phyloP scores from a whole-genome alignment of 2,329 filamentous ascomycete species.

The Colletotrichum viniferum region DNA sequence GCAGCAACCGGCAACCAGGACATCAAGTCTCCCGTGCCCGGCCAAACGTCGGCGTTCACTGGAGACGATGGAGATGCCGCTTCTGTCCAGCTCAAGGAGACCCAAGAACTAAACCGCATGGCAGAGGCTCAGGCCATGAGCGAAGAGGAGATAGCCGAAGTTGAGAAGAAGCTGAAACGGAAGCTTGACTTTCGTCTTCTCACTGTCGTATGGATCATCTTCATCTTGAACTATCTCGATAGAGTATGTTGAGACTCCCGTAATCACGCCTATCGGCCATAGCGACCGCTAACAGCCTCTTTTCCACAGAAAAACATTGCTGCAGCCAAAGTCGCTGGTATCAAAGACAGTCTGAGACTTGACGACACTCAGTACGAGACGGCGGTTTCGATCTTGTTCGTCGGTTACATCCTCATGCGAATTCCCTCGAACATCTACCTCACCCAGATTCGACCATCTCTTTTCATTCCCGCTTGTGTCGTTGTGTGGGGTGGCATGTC shows the following conservation, averaged over 20 bases:
- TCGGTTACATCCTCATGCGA: constrained; percentile 31
- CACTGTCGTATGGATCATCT: not conserved
- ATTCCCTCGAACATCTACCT: constrained; percentile 28
- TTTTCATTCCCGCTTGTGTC: constrained; percentile 40
- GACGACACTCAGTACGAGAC: constrained; percentile 28
- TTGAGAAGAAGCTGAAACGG: not conserved
- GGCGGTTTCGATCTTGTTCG: constrained; percentile 25
- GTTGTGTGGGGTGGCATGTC: constrained; percentile 10
- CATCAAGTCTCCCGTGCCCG: not conserved
- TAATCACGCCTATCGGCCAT: fast-evolving
- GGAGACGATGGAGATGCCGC: not conserved
- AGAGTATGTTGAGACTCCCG: not conserved
- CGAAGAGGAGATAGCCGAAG: not conserved
- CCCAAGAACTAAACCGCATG: not conserved
- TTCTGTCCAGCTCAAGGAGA: not conserved
- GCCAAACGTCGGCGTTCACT: not conserved
- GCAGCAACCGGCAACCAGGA: not conserved
- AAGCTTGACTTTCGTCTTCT: not conserved
- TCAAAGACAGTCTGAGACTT: constrained; percentile 30
- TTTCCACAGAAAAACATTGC: not conserved
- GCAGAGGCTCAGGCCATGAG: not conserved
- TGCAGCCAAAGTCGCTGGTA: not conserved
- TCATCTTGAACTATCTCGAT: not conserved
- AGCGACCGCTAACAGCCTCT: not conserved
- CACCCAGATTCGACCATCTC: constrained; percentile 31